Evolutionary conservation across 768 basidiomycete species (phyloP).

Genomic region (Leucosporidium creatinivorum): DNA sequence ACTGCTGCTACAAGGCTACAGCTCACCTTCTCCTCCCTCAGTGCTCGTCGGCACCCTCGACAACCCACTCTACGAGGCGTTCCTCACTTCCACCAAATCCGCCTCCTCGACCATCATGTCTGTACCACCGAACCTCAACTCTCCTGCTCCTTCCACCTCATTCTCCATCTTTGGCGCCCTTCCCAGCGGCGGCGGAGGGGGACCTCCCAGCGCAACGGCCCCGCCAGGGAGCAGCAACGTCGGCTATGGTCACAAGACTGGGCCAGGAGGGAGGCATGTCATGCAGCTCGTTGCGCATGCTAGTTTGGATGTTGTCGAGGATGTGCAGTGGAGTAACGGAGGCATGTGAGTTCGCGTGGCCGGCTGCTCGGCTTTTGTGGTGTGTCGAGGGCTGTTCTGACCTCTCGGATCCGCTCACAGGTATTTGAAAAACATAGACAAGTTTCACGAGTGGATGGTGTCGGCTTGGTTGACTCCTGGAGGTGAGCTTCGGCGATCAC

Average conservation of each 20-base stretch:
- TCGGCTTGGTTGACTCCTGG: slow-evolving; percentile 93
- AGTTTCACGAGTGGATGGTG: slow-evolving; percentile 97
- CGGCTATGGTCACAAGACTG: slow-evolving; percentile 34
- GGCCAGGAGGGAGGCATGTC: slow-evolving; percentile 53
- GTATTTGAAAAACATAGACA: slow-evolving; percentile 92
- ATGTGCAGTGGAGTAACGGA: slow-evolving; percentile 74
- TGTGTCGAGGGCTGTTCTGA: background rate
- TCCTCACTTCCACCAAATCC: slow-evolving; percentile 35
- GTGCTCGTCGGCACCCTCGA: slow-evolving; percentile 46
- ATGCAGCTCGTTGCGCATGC: slow-evolving; percentile 99
- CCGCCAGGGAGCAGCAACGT: slow-evolving; percentile 3
- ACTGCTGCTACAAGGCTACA: background rate
- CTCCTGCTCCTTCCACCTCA: slow-evolving; percentile 40
- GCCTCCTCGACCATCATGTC: slow-evolving; percentile 28
- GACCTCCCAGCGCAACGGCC: background rate
- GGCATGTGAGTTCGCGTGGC: slow-evolving; percentile 31
- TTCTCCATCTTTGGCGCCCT: slow-evolving; percentile 39
- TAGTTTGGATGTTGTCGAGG: slow-evolving; percentile 88
- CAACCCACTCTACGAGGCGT: slow-evolving; percentile 45
- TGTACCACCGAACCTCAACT: slow-evolving; percentile 22
- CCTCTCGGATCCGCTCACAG: slow-evolving; percentile 44
- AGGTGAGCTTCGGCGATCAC: slow-evolving; percentile 56
- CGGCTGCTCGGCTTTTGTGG: background rate
- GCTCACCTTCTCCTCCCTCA: background rate
- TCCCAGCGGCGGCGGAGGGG: background rate